phyloP scores from a whole-genome alignment of 1,284 basidiomycete genomes.

The Microbotryum saponariae region DNA sequence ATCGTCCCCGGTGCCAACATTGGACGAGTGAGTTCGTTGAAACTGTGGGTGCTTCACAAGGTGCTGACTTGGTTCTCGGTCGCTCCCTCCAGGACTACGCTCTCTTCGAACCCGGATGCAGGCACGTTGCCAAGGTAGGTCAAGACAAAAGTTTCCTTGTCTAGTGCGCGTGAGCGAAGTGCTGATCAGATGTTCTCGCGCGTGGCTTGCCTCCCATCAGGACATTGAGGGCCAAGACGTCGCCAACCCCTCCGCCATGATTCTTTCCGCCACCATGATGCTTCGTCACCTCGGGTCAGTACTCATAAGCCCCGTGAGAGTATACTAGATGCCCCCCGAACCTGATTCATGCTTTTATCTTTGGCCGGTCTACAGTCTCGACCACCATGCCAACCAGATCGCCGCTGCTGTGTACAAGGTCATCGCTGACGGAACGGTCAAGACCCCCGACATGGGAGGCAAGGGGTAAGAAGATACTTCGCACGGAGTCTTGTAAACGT shows the following conservation, averaged over 20 bases:
- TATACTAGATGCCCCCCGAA: not conserved
- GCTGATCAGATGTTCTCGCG: not conserved
- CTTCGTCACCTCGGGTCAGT: constrained; percentile 85
- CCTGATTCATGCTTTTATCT: constrained; percentile 5
- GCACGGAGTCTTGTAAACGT: not conserved
- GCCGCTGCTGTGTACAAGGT: constrained; percentile 89
- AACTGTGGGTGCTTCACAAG: not conserved
- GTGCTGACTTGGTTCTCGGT: constrained; percentile 9
- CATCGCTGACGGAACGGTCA: constrained; percentile 78
- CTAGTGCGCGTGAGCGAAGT: not conserved
- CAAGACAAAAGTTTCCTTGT: constrained; percentile 58
- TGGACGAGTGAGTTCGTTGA: constrained; percentile 58
- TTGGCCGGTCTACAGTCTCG: constrained; percentile 53
- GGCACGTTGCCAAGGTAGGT: constrained; percentile 76
- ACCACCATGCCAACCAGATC: constrained; percentile 89
- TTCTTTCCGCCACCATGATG: constrained; percentile 98
- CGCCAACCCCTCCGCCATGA: constrained; percentile 97
- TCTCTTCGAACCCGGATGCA: constrained; percentile 96
- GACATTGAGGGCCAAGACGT: constrained; percentile 35
- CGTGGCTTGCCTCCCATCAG: constrained; percentile 10
- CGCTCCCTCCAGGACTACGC: constrained; percentile 68
- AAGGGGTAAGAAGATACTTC: constrained; percentile 40
- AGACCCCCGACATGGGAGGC: constrained; percentile 95
- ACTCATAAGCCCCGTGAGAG: constrained; percentile 3
- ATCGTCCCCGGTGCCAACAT: constrained; percentile 98